Percentiles rank a stretch among this genome's conserved stretches.
phyloP scores from a whole-genome alignment of 495 filamentous ascomycete species.

The Talaromyces wortmannii region DNA sequence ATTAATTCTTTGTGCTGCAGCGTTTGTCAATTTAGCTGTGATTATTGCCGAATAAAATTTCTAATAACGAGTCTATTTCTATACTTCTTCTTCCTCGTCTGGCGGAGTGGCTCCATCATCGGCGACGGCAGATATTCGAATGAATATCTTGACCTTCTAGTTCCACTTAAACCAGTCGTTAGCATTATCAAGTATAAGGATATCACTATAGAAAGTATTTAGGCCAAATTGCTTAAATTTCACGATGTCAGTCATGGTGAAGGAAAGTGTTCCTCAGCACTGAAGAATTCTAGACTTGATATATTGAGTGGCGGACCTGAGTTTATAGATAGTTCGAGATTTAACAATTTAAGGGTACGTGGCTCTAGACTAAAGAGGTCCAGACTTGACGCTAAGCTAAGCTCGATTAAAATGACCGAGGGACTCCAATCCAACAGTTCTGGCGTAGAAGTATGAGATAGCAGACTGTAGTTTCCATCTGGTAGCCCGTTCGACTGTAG shows the following conservation, averaged over 20 bases:
- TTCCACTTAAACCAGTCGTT: constrained; percentile 6
- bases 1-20: constrained; percentile 8
- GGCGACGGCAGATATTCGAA: constrained; percentile 6
- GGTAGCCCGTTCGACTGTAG: neutral
- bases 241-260: neutral
- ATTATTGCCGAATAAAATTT: constrained; percentile 10
- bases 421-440: neutral
- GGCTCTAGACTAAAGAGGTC: constrained; percentile 5
- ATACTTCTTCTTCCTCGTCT: constrained; percentile 3
- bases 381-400: constrained; percentile 2
- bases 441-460: neutral
- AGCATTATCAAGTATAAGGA: constrained; percentile 4
- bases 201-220: constrained; percentile 3
- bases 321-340: neutral
- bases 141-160: constrained; percentile 6
- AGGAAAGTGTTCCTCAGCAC: neutral
- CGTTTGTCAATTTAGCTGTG: constrained; percentile 7
- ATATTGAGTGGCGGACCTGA: neutral
- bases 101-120: neutral
- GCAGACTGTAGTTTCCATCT: neutral
- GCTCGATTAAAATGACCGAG: constrained; percentile 1
- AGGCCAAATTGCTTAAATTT: constrained; percentile 7
- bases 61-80: constrained; percentile 5
- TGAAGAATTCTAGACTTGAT: constrained; percentile 3
- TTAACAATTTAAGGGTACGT: constrained; percentile 1